Conservation (phyloP, 208 protist species). For the Crithidia sp. region DNA sequence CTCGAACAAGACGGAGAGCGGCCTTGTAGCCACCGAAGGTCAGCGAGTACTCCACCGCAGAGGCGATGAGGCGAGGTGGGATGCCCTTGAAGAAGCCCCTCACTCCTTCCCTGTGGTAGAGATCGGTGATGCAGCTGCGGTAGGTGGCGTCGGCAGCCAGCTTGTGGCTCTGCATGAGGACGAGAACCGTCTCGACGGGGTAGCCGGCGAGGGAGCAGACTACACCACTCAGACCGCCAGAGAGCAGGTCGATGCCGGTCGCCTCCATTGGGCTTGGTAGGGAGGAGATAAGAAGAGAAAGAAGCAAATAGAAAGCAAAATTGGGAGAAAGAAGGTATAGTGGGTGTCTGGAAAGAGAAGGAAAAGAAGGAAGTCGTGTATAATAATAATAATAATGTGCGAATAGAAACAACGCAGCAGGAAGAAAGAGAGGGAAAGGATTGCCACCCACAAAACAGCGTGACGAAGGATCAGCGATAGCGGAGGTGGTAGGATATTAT, state of each 20-base stretch:
- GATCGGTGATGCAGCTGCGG: conserved; percentile 37
- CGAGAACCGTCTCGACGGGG: conserved; percentile 83
- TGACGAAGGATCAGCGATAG: too few relatives aligned
- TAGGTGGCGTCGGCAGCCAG: conserved; percentile 43
- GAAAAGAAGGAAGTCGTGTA: not conserved
- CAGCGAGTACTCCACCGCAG: conserved; percentile 64
- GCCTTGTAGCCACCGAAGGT: conserved; percentile 71
- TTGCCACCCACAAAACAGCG: too few relatives aligned
- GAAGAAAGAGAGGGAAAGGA: too few relatives aligned
- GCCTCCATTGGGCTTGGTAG: not conserved
- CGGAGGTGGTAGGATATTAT: too few relatives aligned
- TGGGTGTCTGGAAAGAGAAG: not conserved
- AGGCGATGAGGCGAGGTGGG: conserved; percentile 54
- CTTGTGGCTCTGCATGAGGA: conserved; percentile 70
- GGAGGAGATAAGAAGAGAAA: not conserved
- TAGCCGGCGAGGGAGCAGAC: conserved; percentile 71
- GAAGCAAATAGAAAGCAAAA: not conserved
- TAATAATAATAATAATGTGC: too few relatives aligned
- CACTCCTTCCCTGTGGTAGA: conserved; percentile 56
- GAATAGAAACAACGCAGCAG: too few relatives aligned
- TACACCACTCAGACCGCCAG: conserved; percentile 62
- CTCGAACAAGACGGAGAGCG: conserved; percentile 42
- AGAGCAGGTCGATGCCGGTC: conserved; percentile 38
- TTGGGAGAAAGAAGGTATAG: not conserved
- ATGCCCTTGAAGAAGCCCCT: conserved; percentile 72